Base-by-base conservation (phyloP, 108 stramenopile genomes). In the Cyclotella cryptica region DNA sequence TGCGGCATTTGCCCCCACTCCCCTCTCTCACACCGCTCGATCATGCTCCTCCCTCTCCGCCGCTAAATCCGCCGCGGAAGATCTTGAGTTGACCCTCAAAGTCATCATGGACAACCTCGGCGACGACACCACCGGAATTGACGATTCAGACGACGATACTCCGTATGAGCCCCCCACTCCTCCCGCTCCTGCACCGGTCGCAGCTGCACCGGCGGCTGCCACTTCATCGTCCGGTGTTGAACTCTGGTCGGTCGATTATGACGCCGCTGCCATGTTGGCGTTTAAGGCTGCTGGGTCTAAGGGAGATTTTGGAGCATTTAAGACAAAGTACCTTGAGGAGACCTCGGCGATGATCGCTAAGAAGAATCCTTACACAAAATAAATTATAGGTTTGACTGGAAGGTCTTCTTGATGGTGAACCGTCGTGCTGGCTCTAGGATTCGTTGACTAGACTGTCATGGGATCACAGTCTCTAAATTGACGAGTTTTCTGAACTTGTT, bases 51-150 rank as follows among this genome's bases (percentile, higher is more conserved):
- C 51, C 35, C 40, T 61, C 41, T 40, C 55, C 30, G 63, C 81
- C 57, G 89, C 89, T 63, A 90, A 85, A 73, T 62, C 65, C 66
- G 58, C 59, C 41, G 90, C 85, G 35, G 90, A 90, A 72, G 90
- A 90, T 65, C 61, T 88, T 22, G 90, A 87, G 66, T 66, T 87
- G 81, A 88, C 90, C 21, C 78, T 86, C 58, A 65, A 83, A 77
- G 86, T 87, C 60, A 85, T 88, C 65, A 57, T 65, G 55, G 67
- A 72, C 9, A 69, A 54, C 44, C 47, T 83, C 58, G 67, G 24
- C n/a, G 80, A 78, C 24, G 70, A 67, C 54, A 71, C 45, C 17
- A 29, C 53, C 11, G 76, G 59, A 30, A 39, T 81, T 1, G 73
- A 70, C 52, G 81, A 83, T 75, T 75, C 81, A 19, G 81, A 83